Percentiles rank a stretch among this genome's conserved stretches.
phyloP scores from a whole-genome alignment of 2,329 filamentous ascomycete species.

The Periglandula ipomoeae region DNA sequence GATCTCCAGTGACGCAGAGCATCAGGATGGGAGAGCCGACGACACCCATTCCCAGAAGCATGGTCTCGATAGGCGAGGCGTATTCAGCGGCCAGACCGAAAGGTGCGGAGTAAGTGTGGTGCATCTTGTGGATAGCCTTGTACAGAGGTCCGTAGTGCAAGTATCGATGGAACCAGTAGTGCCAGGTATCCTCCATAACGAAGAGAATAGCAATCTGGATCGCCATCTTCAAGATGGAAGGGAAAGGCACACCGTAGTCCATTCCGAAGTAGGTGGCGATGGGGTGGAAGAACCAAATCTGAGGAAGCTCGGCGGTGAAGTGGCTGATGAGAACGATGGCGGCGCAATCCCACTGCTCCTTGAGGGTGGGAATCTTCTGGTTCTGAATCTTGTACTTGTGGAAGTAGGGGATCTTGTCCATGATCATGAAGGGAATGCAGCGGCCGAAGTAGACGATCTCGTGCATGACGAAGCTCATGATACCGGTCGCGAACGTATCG shows the following conservation, averaged over 20 bases:
- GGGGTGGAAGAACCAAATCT: constrained; percentile 99
- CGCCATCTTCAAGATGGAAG: constrained; percentile 73
- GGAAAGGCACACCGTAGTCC: constrained; percentile 82
- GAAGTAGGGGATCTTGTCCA: constrained; percentile 81
- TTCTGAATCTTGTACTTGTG: constrained; percentile 90
- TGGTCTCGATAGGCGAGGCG: constrained; percentile 92
- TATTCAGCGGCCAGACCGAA: constrained; percentile 97
- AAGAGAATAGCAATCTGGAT: constrained; percentile 92
- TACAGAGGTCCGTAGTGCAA: constrained; percentile 95
- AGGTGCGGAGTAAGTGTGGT: constrained; percentile 96
- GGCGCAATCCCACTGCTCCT: constrained; percentile 92
- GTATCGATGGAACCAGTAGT: constrained; percentile 91
- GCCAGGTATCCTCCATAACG: constrained; percentile 92
- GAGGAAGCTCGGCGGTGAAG: constrained; percentile 95
- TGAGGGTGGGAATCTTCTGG: constrained; percentile 81
- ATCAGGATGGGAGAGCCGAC: constrained; percentile 77
- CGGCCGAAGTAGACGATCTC: constrained; percentile 92
- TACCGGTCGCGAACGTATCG: constrained; percentile 89
- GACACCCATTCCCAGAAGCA: constrained; percentile 83
- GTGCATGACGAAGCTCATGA: constrained; percentile 96
- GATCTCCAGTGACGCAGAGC: constrained; percentile 71
- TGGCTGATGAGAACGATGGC: constrained; percentile 87
- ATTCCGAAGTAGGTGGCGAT: constrained; percentile 90
- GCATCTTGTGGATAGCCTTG: constrained; percentile 96
- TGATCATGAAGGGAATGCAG: constrained; percentile 82